Evolutionary conservation across 192 early-diverging fungal species (phyloP).

Genomic region (Coemansia sp.): DNA sequence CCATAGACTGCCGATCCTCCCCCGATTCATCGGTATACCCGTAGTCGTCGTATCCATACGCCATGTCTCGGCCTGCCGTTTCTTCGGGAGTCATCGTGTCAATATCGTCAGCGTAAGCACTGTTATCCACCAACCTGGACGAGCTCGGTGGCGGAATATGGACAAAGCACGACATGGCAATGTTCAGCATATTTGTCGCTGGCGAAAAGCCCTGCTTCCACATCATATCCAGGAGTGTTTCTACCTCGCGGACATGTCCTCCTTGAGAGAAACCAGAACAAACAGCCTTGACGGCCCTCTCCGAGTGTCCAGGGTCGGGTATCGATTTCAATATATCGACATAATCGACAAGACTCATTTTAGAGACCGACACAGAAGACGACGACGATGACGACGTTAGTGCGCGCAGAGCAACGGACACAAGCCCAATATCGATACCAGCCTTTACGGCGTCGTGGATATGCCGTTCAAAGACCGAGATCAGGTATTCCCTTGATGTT

Average conservation of each 20-base stretch:
- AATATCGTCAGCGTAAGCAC: neutral
- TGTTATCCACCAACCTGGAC: neutral
- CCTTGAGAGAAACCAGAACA: slow-evolving; percentile 21
- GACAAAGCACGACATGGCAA: slow-evolving; percentile 12
- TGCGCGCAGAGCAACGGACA: slow-evolving; percentile 10
- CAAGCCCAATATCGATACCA: slow-evolving; percentile 1
- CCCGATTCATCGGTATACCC: neutral
- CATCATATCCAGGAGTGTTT: slow-evolving; percentile 15
- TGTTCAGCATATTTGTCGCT: slow-evolving; percentile 9
- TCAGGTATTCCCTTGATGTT: neutral
- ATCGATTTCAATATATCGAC: slow-evolving; percentile 15
- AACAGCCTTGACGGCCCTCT: slow-evolving; percentile 20
- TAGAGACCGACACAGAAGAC: no score
- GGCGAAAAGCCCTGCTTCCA: neutral
- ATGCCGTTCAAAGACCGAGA: slow-evolving; percentile 11
- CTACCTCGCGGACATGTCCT: slow-evolving; percentile 15
- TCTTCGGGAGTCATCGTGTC: neutral
- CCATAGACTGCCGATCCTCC: neutral
- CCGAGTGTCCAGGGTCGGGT: neutral
- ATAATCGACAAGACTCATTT: neutral
- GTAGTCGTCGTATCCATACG: neutral
- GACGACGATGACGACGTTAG: slow-evolving; percentile 24
- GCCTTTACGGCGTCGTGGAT: slow-evolving; percentile 5
- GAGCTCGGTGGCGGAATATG: neutral
- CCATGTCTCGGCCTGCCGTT: neutral